Evolutionary conservation across 208 protist genomes (phyloP).

Genomic region (Trichomonas vaginalis): DNA sequence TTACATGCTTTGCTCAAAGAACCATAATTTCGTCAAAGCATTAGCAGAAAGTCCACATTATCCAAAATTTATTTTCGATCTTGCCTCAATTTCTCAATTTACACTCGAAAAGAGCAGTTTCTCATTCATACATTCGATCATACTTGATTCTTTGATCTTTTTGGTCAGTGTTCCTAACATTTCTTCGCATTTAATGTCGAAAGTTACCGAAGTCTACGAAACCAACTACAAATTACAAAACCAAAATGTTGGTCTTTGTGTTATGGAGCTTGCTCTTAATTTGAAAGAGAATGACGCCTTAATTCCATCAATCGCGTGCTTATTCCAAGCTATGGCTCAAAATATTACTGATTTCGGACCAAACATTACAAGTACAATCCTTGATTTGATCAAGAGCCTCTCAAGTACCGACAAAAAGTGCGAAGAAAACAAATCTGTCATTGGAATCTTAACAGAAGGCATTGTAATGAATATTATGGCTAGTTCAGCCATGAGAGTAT

Average conservation of each 20-base stretch:
- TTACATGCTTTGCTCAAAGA: neutral
- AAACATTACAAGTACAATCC: neutral
- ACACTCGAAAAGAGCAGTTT: neutral
- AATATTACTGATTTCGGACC: neutral
- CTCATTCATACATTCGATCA: neutral
- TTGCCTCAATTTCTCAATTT: neutral
- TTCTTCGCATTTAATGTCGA: too few relatives aligned
- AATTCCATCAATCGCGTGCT: neutral
- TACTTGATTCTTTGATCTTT: neutral
- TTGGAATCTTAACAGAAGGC: neutral
- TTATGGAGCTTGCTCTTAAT: neutral
- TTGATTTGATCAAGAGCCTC: neutral
- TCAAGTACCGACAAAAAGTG: neutral
- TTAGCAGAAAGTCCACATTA: neutral
- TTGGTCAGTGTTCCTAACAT: neutral
- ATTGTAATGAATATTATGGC: neutral
- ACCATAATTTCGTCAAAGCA: neutral
- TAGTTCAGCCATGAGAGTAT: neutral
- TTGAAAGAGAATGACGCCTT: neutral
- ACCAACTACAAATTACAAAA: neutral
- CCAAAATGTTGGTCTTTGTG: neutral
- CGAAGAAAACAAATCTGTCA: neutral
- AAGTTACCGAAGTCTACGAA: neutral
- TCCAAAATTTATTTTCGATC: neutral
- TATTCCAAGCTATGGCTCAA: neutral